These are phyloP conservation scores for Elsinoe batatas DNA, from an alignment of 2,329 filamentous ascomycete species.

Conservation along the genomic window DNA sequence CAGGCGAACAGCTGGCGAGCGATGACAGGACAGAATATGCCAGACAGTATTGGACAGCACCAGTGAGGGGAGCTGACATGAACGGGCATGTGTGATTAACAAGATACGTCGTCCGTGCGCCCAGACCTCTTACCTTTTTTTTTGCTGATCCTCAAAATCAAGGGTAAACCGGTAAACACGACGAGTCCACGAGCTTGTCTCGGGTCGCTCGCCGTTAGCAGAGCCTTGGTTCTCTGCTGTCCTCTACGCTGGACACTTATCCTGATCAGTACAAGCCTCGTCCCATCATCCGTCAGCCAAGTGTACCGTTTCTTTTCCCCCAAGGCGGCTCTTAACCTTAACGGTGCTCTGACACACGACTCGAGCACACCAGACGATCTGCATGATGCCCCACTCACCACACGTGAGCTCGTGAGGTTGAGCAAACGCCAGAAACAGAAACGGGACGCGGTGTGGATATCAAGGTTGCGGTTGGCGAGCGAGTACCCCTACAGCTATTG, in stretches of 20 bases:
- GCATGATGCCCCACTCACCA: constrained; percentile 3
- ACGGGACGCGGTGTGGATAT: constrained; percentile 5
- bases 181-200: neutral
- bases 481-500: neutral
- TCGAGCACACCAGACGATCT: neutral
- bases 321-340: constrained; percentile 1
- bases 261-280: too few species aligned
- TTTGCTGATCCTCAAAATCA: too few species aligned
- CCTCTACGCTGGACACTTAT: neutral
- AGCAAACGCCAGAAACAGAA: constrained; percentile 5
- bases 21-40: neutral
- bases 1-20: neutral
- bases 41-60: neutral
- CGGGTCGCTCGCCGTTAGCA: neutral
- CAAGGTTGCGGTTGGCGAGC: constrained; percentile 10
- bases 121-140: neutral
- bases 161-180: too few species aligned
- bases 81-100: neutral
- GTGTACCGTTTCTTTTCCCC: neutral
- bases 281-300: neutral
- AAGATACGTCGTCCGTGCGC: constrained; percentile 2
- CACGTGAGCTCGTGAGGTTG: constrained; percentile 1
- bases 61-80: neutral
- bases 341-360: neutral
- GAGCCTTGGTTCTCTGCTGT: neutral